Evolutionary conservation across 31 red algal species (phyloP).

Genomic region (Endocladia muricata): DNA sequence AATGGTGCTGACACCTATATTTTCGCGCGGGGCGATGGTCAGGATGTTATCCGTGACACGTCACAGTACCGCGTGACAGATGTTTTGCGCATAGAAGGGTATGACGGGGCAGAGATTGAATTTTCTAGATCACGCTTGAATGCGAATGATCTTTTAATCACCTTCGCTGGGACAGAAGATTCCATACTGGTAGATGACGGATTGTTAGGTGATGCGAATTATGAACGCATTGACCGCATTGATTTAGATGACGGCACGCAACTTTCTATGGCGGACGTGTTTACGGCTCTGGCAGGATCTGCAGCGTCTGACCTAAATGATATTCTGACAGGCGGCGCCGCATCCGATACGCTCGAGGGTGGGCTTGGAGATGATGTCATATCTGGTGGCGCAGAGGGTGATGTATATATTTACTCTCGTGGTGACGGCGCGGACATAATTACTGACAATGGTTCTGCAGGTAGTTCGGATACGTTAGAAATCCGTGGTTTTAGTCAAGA

Average conservation of each 20-base stretch:
- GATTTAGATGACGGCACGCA: neutral
- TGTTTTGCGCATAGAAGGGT: too few species aligned
- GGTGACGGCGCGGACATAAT: neutral
- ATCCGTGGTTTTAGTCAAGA: too few species aligned
- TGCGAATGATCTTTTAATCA: neutral
- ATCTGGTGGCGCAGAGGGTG: neutral
- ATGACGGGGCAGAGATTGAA: too few species aligned
- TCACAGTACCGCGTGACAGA: too few species aligned
- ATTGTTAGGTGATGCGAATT: neutral
- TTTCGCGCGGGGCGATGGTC: neutral
- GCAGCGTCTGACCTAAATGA: neutral
- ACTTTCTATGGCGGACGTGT: neutral
- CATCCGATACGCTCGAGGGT: neutral
- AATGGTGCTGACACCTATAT: neutral
- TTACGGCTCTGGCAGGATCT: neutral
- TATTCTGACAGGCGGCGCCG: neutral
- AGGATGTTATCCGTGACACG: neutral
- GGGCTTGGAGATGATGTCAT: neutral
- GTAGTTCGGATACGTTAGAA: too few species aligned
- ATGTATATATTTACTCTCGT: neutral
- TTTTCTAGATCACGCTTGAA: too few species aligned
- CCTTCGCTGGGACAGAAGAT: neutral
- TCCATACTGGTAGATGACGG: neutral
- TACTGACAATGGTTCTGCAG: neutral
- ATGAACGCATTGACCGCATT: neutral